Evolutionary conservation across 306 rosid genomes (phyloP), one percentile per base, ranked within the genome.

Genomic region (Glycine soja): DNA sequence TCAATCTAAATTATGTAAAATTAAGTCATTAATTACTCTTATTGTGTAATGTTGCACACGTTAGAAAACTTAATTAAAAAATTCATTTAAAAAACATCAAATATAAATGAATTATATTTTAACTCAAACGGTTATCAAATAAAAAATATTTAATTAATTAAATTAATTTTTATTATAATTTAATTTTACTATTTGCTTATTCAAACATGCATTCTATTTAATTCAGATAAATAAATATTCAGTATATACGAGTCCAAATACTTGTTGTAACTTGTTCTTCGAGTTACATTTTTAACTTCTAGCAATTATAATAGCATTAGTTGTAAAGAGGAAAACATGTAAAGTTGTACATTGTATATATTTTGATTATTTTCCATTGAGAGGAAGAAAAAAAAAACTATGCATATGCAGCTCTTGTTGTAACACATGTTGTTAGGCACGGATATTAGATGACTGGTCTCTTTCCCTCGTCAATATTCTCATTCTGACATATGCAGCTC

Each of bases 391-490:
- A 53, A 53, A 1, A 54, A 54, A 38, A 38, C 6, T 3, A 38
- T 24, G 30, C 30, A 0, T 24, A 24, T 24, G 30, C 30, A 24
- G 30, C 30, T 24, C 30, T 24, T 24, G 30, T 24, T 0, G 30
- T 24, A 38, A 38, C 43, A 5, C 6, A 5, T 48, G 19, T 61
- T 46, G 57, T 70, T 18, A 10, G 48, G 13, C 50, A 72, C 19
- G 4, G 65, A n/a, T 56, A 74, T 57, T 46, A 46, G 80, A 75
- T 75, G 16, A 8, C 34, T 13, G 47, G 69, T 61, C 58, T 19
- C 59, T 61, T 75, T 75, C 71, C 15, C 77, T 53, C 10, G 14
- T 30, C 46, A 24, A 43, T 57, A 58, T 43, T 74, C 51, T 57
- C 62, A 45, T 51, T 54, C 30, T 75, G 46, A 61, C 10, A 43